phyloP scores from a whole-genome alignment of 2,329 filamentous ascomycete species.

The Arthrobotrys iridis region DNA sequence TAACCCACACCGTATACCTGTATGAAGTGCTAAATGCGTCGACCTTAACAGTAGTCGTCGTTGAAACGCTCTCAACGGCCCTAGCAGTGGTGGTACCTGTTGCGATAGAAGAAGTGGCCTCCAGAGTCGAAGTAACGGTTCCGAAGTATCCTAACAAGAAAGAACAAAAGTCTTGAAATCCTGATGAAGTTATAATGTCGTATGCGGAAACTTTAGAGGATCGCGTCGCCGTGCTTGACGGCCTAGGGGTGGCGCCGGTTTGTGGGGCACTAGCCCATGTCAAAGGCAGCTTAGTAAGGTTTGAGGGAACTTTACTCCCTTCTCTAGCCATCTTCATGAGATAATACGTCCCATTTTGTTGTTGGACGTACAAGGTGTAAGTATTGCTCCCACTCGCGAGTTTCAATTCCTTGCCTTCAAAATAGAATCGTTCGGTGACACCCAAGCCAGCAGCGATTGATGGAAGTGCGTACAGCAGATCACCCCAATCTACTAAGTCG shows the following conservation, averaged over 20 bases:
- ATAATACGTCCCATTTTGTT: not conserved
- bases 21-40: not conserved
- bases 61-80: not conserved
- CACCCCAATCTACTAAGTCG: not conserved
- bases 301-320: not conserved
- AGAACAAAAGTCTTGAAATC: not conserved
- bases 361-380: not conserved
- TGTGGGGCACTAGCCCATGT: not conserved
- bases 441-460: not conserved
- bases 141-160: not conserved
- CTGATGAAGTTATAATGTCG: not conserved
- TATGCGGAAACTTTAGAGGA: not conserved
- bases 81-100: not conserved
- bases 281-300: not conserved
- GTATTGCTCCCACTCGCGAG: not conserved
- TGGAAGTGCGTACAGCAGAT: not conserved
- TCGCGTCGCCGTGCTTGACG: not conserved
- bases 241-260: not conserved
- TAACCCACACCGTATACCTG: not conserved
- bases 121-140: not conserved
- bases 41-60: not conserved
- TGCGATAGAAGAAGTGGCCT: not conserved
- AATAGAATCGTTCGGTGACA: slow-evolving; percentile 1
- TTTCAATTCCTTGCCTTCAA: not conserved
- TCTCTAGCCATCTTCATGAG: not conserved